phyloP scores from a whole-genome alignment of 192 early-diverging fungal species.

The Obelidium mucronatum region DNA sequence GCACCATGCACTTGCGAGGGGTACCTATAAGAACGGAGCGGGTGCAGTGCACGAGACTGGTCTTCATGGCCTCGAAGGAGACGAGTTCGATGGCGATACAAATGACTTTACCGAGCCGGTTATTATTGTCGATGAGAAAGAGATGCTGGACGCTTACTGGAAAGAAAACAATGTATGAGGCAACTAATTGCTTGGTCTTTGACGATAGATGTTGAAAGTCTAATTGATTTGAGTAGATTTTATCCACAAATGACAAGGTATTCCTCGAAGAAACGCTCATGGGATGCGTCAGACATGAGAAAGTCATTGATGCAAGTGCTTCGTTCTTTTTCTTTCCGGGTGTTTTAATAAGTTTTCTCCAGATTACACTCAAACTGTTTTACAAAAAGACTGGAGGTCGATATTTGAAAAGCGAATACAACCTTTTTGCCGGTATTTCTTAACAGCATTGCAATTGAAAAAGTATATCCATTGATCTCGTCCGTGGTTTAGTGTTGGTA shows the following conservation, averaged over 20 bases:
- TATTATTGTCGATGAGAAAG: conserved; percentile 48
- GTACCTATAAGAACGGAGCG: conserved; percentile 6
- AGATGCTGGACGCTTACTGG: conserved; percentile 44
- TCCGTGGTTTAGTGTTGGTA: conserved; percentile 34
- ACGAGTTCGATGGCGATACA: neutral
- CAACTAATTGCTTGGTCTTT: no score
- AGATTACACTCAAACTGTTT: conserved; percentile 48
- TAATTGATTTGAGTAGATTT: conserved; percentile 31
- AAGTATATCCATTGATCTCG: neutral
- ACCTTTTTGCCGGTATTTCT: conserved; percentile 49
- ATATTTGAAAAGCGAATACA: conserved; percentile 50
- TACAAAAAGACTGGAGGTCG: conserved; percentile 44
- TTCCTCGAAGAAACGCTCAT: conserved; percentile 53
- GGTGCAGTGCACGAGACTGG: conserved; percentile 25
- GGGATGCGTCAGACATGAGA: conserved; percentile 50
- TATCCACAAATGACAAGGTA: conserved; percentile 29
- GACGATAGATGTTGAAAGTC: neutral
- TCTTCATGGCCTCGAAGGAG: neutral
- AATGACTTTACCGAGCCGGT: conserved; percentile 30
- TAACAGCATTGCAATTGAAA: neutral
- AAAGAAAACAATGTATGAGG: conserved; percentile 28
- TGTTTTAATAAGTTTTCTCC: neutral
- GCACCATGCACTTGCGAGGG: conserved; percentile 46
- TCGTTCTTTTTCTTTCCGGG: neutral
- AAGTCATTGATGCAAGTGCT: conserved; percentile 45